A percentile compares a stretch with the other conserved stretches of the same genome.
These are phyloP conservation scores for Canariomyces notabilis DNA, from an alignment of 2,329 filamentous ascomycete species.

Conservation along the genomic window DNA sequence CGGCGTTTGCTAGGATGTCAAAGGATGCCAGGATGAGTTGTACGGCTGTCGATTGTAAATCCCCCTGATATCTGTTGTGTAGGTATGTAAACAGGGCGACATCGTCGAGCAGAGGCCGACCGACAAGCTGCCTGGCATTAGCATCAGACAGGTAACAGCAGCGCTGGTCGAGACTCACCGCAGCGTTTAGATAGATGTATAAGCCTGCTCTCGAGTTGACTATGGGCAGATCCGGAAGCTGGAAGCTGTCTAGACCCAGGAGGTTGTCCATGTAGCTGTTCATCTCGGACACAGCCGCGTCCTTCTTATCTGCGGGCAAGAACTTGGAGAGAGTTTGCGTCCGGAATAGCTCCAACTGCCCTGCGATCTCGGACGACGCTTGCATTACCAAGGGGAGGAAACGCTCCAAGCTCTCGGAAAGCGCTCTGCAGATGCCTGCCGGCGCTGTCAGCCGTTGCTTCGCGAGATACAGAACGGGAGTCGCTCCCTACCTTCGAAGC, in stretches of 20 bases:
- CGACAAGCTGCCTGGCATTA: constrained; percentile 60
- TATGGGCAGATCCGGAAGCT: constrained; percentile 60
- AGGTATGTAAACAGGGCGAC: constrained; percentile 71
- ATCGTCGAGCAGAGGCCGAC: constrained; percentile 79
- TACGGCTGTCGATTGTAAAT: constrained; percentile 70
- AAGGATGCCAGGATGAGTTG: constrained; percentile 87
- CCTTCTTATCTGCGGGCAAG: constrained; percentile 48
- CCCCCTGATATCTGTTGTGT: constrained; percentile 79
- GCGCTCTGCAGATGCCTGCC: constrained; percentile 42
- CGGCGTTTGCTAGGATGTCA: constrained; percentile 80
- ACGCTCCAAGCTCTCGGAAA: constrained; percentile 43
- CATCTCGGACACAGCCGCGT: constrained; percentile 46
- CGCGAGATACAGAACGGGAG: constrained; percentile 10
- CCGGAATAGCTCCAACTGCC: constrained; percentile 53
- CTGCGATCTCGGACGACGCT: constrained; percentile 48
- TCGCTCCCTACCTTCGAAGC: constrained; percentile 45
- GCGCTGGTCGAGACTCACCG: constrained; percentile 51
- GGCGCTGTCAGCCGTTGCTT: constrained; percentile 15
- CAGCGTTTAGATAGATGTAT: constrained; percentile 78
- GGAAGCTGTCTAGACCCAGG: constrained; percentile 51
- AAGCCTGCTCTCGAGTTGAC: constrained; percentile 75
- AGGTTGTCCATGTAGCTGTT: constrained; percentile 53
- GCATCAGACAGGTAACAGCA: background rate
- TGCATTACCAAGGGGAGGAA: constrained; percentile 54
- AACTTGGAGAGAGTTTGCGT: constrained; percentile 50